These are phyloP conservation scores for Ophiosphaerella herpotricha DNA, from an alignment of 2,329 filamentous ascomycete species.

Conservation along the genomic window DNA sequence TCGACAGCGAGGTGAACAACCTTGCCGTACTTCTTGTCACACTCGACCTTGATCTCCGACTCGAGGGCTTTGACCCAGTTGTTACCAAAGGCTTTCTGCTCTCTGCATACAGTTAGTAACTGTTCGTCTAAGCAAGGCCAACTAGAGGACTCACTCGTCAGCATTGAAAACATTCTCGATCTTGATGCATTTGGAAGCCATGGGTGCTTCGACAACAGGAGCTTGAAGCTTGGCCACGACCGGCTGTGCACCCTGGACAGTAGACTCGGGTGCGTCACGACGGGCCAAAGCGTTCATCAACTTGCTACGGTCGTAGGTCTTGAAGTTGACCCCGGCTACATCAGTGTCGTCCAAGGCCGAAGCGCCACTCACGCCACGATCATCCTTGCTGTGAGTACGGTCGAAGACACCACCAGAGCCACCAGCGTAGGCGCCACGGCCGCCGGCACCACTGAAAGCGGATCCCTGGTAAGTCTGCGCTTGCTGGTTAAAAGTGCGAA, in stretches of 20 bases:
- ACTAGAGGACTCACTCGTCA: constrained; percentile 70
- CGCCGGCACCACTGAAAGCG: constrained; percentile 86
- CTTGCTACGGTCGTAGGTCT: constrained; percentile 97
- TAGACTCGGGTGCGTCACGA: constrained; percentile 73
- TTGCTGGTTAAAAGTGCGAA: constrained; percentile 83
- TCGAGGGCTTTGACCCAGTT: constrained; percentile 90
- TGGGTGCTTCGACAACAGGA: constrained; percentile 75
- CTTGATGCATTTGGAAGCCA: constrained; percentile 91
- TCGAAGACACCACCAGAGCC: constrained; percentile 77
- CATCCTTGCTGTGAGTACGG: constrained; percentile 84
- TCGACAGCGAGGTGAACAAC: constrained; percentile 97
- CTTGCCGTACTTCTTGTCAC: constrained; percentile 92
- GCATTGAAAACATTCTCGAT: constrained; percentile 96
- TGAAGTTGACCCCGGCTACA: constrained; percentile 98
- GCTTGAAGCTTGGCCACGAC: constrained; percentile 74
- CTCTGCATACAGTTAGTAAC: constrained; percentile 30
- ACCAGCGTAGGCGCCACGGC: constrained; percentile 81
- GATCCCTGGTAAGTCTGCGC: constrained; percentile 76
- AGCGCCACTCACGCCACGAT: constrained; percentile 84
- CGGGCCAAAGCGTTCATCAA: constrained; percentile 98
- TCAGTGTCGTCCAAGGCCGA: constrained; percentile 97
- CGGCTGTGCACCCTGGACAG: constrained; percentile 24
- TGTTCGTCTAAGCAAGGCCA: neutral
- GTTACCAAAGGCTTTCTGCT: constrained; percentile 28
- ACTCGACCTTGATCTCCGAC: constrained; percentile 90